These are phyloP conservation scores for Mallotus japonicus DNA, from an alignment of 441 rosid species.

Conservation along the genomic window DNA sequence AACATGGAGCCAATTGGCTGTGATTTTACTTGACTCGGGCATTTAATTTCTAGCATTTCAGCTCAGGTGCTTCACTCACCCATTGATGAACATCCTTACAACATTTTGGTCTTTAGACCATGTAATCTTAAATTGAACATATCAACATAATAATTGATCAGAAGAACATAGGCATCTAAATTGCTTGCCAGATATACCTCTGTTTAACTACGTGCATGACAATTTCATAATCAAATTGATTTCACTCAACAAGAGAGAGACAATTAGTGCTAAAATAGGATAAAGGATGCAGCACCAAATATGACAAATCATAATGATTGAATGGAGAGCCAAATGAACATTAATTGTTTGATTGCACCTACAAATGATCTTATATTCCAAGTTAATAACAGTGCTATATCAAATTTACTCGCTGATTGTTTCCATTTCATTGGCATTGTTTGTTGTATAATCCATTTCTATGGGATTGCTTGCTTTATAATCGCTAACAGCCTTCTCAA, in stretches of 20 bases:
- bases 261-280: neutral
- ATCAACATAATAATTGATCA: too few species aligned
- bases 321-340: neutral
- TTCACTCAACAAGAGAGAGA: neutral
- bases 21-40: neutral
- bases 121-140: too few species aligned
- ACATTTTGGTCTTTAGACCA: too few species aligned
- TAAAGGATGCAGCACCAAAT: conserved; percentile 1
- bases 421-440: conserved; percentile 6
- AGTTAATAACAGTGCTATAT: neutral
- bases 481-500: conserved; percentile 56
- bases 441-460: conserved; percentile 14
- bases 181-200: too few species aligned
- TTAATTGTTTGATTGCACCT: neutral
- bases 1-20: neutral
- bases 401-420: conserved; percentile 23
- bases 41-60: neutral
- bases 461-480: conserved; percentile 31
- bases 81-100: neutral
- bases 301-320: neutral
- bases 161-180: too few species aligned
- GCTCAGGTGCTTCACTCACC: neutral
- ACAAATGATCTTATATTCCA: neutral
- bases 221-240: too few species aligned
- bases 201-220: too few species aligned